A percentile compares a stretch with the other conserved stretches of the same genome.
These are phyloP conservation scores for Candida gigantensis DNA, from an alignment of 1,139 yeast genomes.

Conservation along the genomic window DNA sequence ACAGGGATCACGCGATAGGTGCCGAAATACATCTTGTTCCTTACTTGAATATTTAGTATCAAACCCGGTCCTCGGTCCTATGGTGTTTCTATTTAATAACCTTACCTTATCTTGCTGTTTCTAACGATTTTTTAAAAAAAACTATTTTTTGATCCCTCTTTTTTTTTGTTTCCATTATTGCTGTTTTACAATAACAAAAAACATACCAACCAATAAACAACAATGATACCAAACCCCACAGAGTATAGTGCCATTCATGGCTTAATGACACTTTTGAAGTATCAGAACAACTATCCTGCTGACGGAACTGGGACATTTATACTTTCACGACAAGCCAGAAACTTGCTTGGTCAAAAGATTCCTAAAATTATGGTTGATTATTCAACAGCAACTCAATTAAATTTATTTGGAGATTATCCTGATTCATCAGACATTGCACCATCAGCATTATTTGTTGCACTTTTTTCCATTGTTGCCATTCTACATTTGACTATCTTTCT, in stretches of 20 bases:
- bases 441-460: slow-evolving; percentile 55
- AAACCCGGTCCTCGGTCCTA: too few relatives aligned
- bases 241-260: slow-evolving; percentile 30
- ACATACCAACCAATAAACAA: neutral
- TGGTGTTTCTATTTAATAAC: too few relatives aligned
- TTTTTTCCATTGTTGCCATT: slow-evolving; percentile 50
- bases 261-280: slow-evolving; percentile 30
- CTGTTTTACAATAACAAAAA: neutral
- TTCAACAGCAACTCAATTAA: slow-evolving; percentile 44
- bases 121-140: too few relatives aligned
- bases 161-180: neutral
- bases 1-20: too few relatives aligned
- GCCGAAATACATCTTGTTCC: too few relatives aligned
- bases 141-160: too few relatives aligned
- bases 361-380: slow-evolving; percentile 40
- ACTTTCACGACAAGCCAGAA: slow-evolving; percentile 31
- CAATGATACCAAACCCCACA: slow-evolving; percentile 8
- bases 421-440: slow-evolving; percentile 59
- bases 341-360: slow-evolving; percentile 24
- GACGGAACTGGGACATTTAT: slow-evolving; percentile 51
- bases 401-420: slow-evolving; percentile 71
- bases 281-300: slow-evolving; percentile 44
- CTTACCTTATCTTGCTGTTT: too few relatives aligned
- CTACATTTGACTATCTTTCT: slow-evolving; percentile 52
- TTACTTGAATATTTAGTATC: too few relatives aligned